These are phyloP conservation scores for Gaertneriomyces sp. DNA, from an alignment of 192 early-diverging fungal genomes.

Conservation along the genomic window DNA sequence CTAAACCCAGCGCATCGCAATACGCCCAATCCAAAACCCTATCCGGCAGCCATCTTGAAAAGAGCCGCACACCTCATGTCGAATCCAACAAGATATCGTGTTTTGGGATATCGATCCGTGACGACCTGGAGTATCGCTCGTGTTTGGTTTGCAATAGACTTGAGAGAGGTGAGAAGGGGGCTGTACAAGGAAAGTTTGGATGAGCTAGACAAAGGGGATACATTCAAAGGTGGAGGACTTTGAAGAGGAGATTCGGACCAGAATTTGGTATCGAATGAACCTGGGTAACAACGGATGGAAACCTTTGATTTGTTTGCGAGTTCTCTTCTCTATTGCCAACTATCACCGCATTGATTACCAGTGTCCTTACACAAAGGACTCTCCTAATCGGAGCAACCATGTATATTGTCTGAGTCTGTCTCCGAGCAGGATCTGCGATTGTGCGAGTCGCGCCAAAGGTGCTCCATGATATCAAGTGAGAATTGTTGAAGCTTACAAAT, in stretches of 20 bases:
- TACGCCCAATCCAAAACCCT: constrained; percentile 39
- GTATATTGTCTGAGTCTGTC: no score
- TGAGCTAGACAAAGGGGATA: no score
- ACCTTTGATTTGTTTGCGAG: background rate
- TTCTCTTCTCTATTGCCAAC: background rate
- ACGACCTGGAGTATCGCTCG: constrained; percentile 35
- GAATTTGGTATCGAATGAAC: background rate
- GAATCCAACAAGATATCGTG: constrained; percentile 38
- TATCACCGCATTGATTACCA: background rate
- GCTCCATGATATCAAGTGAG: no score
- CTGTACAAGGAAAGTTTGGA: constrained; percentile 11
- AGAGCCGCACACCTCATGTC: constrained; percentile 26
- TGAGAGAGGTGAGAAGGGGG: constrained; percentile 7
- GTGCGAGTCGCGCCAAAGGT: no score
- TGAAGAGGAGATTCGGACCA: background rate
- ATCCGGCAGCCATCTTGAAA: constrained; percentile 31
- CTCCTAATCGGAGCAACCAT: no score
- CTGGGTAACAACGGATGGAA: background rate
- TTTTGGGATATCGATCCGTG: constrained; percentile 33
- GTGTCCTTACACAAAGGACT: background rate
- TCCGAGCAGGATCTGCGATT: no score
- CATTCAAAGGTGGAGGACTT: background rate
- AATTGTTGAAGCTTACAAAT: no score
- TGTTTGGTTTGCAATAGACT: background rate
- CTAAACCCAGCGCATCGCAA: constrained; percentile 14